phyloP scores from a whole-genome alignment of 1,284 basidiomycete species.

The Cutaneotrichosporon sp. region DNA sequence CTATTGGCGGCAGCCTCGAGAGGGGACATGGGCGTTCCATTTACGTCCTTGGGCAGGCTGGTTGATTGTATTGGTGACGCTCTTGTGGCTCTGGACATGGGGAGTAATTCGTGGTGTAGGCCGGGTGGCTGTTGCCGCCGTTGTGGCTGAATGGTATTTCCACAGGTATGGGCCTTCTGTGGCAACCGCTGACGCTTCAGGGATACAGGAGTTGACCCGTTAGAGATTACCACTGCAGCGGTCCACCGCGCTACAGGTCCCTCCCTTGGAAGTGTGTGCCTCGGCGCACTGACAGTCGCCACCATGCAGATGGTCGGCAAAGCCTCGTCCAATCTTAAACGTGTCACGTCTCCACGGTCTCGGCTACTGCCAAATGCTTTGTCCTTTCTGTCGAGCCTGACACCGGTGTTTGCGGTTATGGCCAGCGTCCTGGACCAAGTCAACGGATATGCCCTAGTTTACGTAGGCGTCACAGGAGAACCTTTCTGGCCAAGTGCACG shows the following conservation, averaged over 20 bases:
- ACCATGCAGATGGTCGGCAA: constrained; percentile 53
- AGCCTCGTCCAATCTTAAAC: constrained; percentile 34
- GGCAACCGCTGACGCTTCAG: constrained; percentile 9
- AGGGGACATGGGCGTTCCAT: constrained; percentile 61
- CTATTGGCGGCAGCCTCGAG: constrained; percentile 51
- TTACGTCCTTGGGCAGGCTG: constrained; percentile 73
- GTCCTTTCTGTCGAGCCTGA: constrained; percentile 48
- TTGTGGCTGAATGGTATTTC: constrained; percentile 91
- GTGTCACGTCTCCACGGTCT: constrained; percentile 33
- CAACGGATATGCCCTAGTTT: constrained; percentile 75
- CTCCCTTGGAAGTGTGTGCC: constrained; percentile 70
- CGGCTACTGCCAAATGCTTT: constrained; percentile 41
- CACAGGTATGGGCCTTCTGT: constrained; percentile 55
- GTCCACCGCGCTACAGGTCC: constrained; percentile 72
- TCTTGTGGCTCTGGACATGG: constrained; percentile 86
- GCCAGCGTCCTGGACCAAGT: constrained; percentile 66
- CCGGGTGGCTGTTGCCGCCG: constrained; percentile 70
- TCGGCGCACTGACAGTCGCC: constrained; percentile 71
- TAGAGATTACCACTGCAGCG: constrained; percentile 65
- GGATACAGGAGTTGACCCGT: constrained; percentile 52
- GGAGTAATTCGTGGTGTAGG: constrained; percentile 75
- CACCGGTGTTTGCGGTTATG: constrained; percentile 47
- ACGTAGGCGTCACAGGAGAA: constrained; percentile 78
- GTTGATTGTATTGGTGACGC: constrained; percentile 64
- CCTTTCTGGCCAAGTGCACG: constrained; percentile 72